A percentile compares a stretch with the other conserved stretches of the same genome.
Evolutionary conservation across 495 filamentous ascomycete genomes (phyloP).

Genomic region (Xylaria grammica): DNA sequence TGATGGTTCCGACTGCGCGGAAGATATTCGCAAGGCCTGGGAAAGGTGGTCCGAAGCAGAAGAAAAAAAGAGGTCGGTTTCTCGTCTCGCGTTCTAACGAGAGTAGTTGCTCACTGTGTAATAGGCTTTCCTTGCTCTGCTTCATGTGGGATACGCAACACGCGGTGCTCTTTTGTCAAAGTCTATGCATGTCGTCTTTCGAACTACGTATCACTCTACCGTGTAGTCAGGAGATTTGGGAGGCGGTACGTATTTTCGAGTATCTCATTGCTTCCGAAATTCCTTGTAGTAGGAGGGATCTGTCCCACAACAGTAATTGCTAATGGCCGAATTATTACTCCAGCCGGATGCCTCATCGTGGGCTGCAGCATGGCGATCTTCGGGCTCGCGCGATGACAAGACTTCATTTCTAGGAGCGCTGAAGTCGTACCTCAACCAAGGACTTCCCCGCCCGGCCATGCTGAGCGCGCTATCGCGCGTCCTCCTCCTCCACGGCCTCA

Average conservation of each 20-base stretch:
- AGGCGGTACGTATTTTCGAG: slow-evolving; percentile 52
- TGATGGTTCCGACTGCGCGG: slow-evolving; percentile 22
- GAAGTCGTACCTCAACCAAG: slow-evolving; percentile 57
- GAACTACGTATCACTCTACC: slow-evolving; percentile 58
- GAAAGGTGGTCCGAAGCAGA: slow-evolving; percentile 54
- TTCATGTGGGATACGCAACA: slow-evolving; percentile 68
- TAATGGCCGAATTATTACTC: slow-evolving; percentile 28
- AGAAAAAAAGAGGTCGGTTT: slow-evolving; percentile 54
- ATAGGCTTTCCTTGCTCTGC: slow-evolving; percentile 55
- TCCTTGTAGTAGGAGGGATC: too few relatives aligned
- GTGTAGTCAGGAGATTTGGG: slow-evolving; percentile 54
- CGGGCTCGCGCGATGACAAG: slow-evolving; percentile 30
- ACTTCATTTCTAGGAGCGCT: slow-evolving; percentile 53
- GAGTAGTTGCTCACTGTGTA: slow-evolving; percentile 7
- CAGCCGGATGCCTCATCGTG: slow-evolving; percentile 36
- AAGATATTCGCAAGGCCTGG: slow-evolving; percentile 50
- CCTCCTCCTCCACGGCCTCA: slow-evolving; percentile 58
- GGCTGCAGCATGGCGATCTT: too few relatives aligned
- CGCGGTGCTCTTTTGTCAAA: slow-evolving; percentile 62
- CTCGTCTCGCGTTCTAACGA: neutral
- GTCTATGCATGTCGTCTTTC: slow-evolving; percentile 63
- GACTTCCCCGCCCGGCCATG: slow-evolving; percentile 35
- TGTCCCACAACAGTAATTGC: too few relatives aligned
- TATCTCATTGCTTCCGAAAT: too few relatives aligned
- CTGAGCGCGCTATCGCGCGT: slow-evolving; percentile 55